phyloP scores from a whole-genome alignment of 1,284 basidiomycete genomes.

The Marasmius sp. region DNA sequence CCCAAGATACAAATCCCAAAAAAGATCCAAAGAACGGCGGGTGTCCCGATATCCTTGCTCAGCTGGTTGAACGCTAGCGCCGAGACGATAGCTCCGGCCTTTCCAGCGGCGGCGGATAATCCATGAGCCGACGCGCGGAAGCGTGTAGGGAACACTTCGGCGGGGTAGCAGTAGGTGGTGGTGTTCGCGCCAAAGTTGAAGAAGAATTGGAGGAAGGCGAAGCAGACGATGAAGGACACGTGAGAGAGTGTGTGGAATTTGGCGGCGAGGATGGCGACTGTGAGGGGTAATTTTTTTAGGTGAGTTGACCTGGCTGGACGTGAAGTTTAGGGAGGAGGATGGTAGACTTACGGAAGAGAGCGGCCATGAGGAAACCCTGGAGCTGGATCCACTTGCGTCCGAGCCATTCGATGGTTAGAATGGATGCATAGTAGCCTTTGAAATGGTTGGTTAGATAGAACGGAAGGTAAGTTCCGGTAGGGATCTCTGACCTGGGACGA shows the following conservation, averaged over 20 bases:
- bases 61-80: conserved; percentile 22
- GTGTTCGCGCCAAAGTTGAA: conserved; percentile 74
- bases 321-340: not conserved
- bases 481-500: conserved; percentile 52
- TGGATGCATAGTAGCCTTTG: conserved; percentile 55
- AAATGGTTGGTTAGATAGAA: conserved; percentile 20
- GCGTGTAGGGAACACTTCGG: conserved; percentile 74
- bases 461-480: conserved; percentile 11
- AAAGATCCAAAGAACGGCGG: conserved; percentile 3
- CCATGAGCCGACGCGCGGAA: conserved; percentile 73
- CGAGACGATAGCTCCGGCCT: conserved; percentile 38
- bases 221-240: conserved; percentile 60
- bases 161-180: conserved; percentile 60
- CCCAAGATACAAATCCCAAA: conserved; percentile 62
- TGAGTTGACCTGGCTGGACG: not conserved
- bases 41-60: conserved; percentile 41
- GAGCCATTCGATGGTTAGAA: conserved; percentile 58
- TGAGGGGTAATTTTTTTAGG: not conserved
- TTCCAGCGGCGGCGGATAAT: conserved; percentile 66
- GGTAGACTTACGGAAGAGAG: conserved; percentile 47
- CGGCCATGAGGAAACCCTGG: conserved; percentile 64
- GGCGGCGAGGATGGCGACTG: conserved; percentile 54
- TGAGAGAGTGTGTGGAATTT: conserved; percentile 54
- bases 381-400: conserved; percentile 65
- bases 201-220: conserved; percentile 56